Conservation (phyloP, 192 early-diverging fungal species). For the Mortierella claussenii region DNA sequence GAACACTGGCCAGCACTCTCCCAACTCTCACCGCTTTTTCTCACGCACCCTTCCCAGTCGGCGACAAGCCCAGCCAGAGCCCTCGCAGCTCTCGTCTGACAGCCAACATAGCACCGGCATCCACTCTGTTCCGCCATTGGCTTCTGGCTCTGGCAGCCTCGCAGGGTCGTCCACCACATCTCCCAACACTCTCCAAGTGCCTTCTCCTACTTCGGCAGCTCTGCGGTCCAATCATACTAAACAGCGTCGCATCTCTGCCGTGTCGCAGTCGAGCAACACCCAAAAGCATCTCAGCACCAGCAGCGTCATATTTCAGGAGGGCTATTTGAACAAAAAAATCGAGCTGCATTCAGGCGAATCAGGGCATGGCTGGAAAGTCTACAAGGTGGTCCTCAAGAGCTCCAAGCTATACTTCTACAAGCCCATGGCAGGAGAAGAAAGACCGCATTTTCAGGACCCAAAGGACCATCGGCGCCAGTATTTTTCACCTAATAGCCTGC, state of each 20-base stretch:
- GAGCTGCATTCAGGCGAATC: constrained; percentile 72
- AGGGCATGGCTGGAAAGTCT: constrained; percentile 81
- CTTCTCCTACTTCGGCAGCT: background rate
- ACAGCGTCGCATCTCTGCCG: background rate
- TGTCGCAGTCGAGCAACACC: constrained; percentile 5
- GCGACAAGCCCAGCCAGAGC: constrained; percentile 19
- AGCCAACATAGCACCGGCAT: background rate
- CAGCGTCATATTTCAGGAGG: constrained; percentile 60
- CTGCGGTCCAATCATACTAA: background rate
- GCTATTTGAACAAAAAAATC: constrained; percentile 79
- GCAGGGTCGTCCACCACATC: too few species aligned
- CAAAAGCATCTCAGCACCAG: constrained; percentile 41
- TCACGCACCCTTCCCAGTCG: constrained; percentile 22
- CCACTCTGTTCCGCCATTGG: too few species aligned
- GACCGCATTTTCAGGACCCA: constrained; percentile 28
- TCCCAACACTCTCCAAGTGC: background rate
- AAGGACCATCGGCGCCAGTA: constrained; percentile 34
- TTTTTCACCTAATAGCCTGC: constrained; percentile 6
- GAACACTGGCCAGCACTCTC: background rate
- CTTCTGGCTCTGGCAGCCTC: too few species aligned
- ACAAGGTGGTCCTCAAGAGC: constrained; percentile 75
- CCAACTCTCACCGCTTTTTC: constrained; percentile 17
- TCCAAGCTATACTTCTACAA: constrained; percentile 83
- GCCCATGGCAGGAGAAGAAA: constrained; percentile 59
- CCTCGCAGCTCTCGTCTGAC: background rate